phyloP scores from a whole-genome alignment of 78 protist genomes.

The Cavenderia fasciculata region DNA sequence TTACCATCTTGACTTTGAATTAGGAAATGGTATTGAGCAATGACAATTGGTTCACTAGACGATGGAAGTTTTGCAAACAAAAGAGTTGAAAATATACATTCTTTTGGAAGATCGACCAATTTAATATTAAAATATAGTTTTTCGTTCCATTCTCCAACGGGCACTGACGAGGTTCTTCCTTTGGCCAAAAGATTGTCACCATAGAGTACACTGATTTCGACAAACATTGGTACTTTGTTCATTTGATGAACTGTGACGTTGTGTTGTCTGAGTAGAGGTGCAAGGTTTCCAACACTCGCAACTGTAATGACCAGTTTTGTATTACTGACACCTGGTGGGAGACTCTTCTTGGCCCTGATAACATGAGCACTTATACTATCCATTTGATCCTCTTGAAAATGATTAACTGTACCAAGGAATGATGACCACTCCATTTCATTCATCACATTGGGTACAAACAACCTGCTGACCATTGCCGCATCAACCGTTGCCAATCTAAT shows the following conservation, averaged over 20 bases:
- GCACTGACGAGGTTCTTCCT: conserved; percentile 10
- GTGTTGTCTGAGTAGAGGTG: neutral
- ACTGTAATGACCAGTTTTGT: conserved; percentile 9
- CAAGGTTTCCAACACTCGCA: neutral
- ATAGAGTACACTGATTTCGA: conserved; percentile 29
- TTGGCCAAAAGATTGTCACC: conserved; percentile 25
- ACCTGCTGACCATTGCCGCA: neutral
- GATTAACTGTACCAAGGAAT: neutral
- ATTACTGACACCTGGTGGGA: neutral
- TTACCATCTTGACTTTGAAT: conserved; percentile 10
- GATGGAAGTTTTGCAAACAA: conserved; percentile 16
- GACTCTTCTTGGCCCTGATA: neutral
- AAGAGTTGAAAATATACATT: conserved; percentile 25
- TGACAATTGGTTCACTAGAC: neutral
- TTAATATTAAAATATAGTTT: conserved; percentile 38
- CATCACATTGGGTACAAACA: conserved; percentile 37
- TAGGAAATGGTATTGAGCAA: conserved; percentile 49
- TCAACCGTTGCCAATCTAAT: conserved; percentile 14
- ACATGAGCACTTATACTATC: conserved; percentile 1
- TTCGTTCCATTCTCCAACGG: conserved; percentile 61
- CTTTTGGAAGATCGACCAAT: conserved; percentile 47
- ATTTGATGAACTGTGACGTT: neutral
- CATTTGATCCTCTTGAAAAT: neutral
- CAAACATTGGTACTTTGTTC: conserved; percentile 3
- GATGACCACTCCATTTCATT: conserved; percentile 12